Base-by-base conservation (phyloP, 805 yeast genomes). In the Scheffersomyces coipomensis region DNA sequence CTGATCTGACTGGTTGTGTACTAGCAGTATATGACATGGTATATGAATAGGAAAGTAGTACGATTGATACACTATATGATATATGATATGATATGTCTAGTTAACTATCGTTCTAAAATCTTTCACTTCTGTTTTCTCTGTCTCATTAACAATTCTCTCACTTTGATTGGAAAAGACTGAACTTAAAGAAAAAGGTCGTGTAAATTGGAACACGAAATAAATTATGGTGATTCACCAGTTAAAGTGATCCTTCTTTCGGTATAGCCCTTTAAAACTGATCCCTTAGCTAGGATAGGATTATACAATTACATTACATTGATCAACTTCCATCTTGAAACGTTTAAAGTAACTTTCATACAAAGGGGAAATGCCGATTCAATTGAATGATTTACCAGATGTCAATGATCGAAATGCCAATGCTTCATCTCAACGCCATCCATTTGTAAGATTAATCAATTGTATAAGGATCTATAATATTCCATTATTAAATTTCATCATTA, bases 401-500 rank as follows among this genome's bases (percentile, higher is more conserved):
- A 19, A 34, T 21, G 35, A 29, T 16, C 15, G 30, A 6, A 15
- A 16, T 8, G 21, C 21, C 19, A 16, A 12, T 2, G 16, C 29
- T 2, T 4, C 2, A 13, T 12, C 33, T 12, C 18, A 27, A 6
- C 33, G 43, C n/a, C 34, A 40, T 24, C 24, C 27, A 6, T 46
- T 52, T 29, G 51, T 56, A 10, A 50, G 51, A 24, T 19, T 61
- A 3, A 44, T 66, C 40, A 69, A 68, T 42, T 51, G 62, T 12
- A 35, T 60, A 8, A 56, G 77, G 35, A 35, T 80, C 2, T 56
- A 65, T 34, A 73, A 75, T 33, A 58, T 85, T 0, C 87, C 91
- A 0, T 40, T 76, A 0, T 48, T 82, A 35, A 85, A 83, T 52
- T 73, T 78, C 64, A 39, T 66, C 12, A 74, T 85, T 13, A 64